Evolutionary conservation across 495 filamentous ascomycete genomes (phyloP).

Genomic region (Penicillium macrosclerotiorum): DNA sequence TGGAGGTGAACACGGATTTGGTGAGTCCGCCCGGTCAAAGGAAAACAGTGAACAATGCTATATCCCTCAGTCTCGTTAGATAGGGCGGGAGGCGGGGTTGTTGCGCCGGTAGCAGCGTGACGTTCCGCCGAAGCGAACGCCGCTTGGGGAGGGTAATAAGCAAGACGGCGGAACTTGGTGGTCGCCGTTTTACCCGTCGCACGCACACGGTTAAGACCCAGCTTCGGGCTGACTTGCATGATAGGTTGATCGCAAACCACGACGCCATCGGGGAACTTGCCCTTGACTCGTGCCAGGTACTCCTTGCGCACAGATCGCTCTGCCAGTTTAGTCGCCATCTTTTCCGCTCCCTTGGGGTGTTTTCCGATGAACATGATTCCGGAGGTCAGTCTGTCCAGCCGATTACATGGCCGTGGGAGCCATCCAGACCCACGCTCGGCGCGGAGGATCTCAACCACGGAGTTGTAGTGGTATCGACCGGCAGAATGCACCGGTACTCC

Average conservation of each 20-base stretch:
- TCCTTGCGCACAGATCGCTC: conserved; percentile 83
- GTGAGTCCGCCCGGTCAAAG: conserved; percentile 90
- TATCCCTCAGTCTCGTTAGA: conserved; percentile 62
- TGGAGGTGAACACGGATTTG: conserved; percentile 95
- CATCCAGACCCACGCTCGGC: conserved; percentile 67
- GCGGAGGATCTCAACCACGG: conserved; percentile 88
- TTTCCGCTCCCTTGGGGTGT: conserved; percentile 71
- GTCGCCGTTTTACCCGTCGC: conserved; percentile 86
- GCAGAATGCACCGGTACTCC: conserved; percentile 94
- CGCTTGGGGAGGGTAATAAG: conserved; percentile 68
- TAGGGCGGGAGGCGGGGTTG: conserved; percentile 26
- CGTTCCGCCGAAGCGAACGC: conserved; percentile 11
- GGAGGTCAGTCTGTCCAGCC: conserved; percentile 90
- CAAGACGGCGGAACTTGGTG: conserved; percentile 85
- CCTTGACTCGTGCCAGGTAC: conserved; percentile 88
- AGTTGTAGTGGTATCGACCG: conserved; percentile 93
- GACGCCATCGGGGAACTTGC: conserved; percentile 78
- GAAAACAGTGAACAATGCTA: conserved; percentile 91
- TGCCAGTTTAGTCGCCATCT: conserved; percentile 67
- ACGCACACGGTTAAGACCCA: conserved; percentile 88
- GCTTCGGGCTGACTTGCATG: conserved; percentile 88
- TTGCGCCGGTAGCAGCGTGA: conserved; percentile 26
- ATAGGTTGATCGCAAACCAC: conserved; percentile 91
- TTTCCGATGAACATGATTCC: conserved; percentile 98
- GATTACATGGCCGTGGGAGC: conserved; percentile 81